Base-by-base conservation (phyloP, 345 rosid species). In the Pugionium dolabratum region DNA sequence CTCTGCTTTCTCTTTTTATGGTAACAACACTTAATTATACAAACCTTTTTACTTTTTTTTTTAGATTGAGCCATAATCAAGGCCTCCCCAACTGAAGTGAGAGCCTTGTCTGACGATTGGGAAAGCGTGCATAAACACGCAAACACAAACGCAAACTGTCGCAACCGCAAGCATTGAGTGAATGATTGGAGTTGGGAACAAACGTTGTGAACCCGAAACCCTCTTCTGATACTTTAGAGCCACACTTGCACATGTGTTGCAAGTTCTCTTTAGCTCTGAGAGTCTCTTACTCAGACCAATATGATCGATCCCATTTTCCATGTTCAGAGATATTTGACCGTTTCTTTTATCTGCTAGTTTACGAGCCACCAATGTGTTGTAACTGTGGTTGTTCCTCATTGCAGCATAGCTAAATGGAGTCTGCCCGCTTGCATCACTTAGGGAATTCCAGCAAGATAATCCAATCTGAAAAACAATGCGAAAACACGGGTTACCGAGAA, bases 101-200 rank as follows among this genome's bases (percentile, higher is more conserved):
- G 84, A 79, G 39, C 74, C 78, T 33, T 59, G 65, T 44, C 96
- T 85, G 11, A 86, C 78, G 4, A 77, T 60, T 0, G 95, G 95
- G 25, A 78, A 74, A 1, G 89, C 89, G 6, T 94, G 86, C 77
- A 84, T 48, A 68, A 86, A 86, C 34, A 91, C 75, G 67, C 97
- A 91, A 31, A 91, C 97, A 44, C 97, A 91, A 55, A 88, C 96
- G 32, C 97, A 91, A 33, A 91, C 96, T 0, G 96, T 91, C 0
- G 94, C 97, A 71, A 88, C 78, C 48, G 92, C 83, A 27, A 91
- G 87, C 91, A 91, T 81, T 1, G 96, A 86, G 62, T 88, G 88
- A 29, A 86, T 67, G 46, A 79, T 80, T 0, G 96, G 93, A 8
- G 86, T 86, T 55, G 84, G 89, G 76, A 88, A 87, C 71, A 91